Base-by-base conservation (phyloP, 2,329 filamentous ascomycete genomes). In the Chrysosporium queenslandicum region DNA sequence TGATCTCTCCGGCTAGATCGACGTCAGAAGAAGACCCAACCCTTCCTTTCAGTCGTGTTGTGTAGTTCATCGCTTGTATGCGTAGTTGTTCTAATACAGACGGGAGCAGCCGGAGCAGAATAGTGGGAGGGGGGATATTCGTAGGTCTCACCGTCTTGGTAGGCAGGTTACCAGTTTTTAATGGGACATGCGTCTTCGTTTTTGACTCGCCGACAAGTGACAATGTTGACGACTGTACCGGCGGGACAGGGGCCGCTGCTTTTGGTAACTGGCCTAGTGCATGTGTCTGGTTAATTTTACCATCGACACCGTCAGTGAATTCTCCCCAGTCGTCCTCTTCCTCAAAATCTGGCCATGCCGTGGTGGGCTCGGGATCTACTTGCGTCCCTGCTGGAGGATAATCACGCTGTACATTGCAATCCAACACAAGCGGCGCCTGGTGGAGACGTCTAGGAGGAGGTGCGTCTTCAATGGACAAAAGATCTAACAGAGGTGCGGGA, bases 51-150 rank as follows among this genome's bases (percentile, higher is more conserved):
- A 86, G 75, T 2, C 81, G 79, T 58, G 36, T 11, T 9, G 23
- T 21, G 23, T 18, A 32, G n/a, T 80, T 80, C 66, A 87, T 83
- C 1, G 91, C 74, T 20, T 75, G 74, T 16, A 77, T 71, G 56
- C 83, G 79, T 3, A 83, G 82, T 25, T 83, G 74, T 18, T 78
- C 74, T 55, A 95, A 80, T 4, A 94, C 71, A 6, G 79, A 73
- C 0, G 87, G 81, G 58, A 95, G 88, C 6, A 88, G 68, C 7
- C 86, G 82, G 20, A 97, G 76, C 12, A 97, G 74, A 18, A 94
- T 77, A 0, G 87, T 87, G 1, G 91, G 91, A 3, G 91, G 91
- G 8, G 91, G 91, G 6, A 96, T 82, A 63, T 95, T 96, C 16
- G 82, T 87, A 4, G 89, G 89, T 4, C 87, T 85, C 46, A 70